A percentile compares a stretch with the other conserved stretches of the same genome.
These are phyloP conservation scores for Candida palmyrensis DNA, from an alignment of 805 yeast species.

Conservation along the genomic window DNA sequence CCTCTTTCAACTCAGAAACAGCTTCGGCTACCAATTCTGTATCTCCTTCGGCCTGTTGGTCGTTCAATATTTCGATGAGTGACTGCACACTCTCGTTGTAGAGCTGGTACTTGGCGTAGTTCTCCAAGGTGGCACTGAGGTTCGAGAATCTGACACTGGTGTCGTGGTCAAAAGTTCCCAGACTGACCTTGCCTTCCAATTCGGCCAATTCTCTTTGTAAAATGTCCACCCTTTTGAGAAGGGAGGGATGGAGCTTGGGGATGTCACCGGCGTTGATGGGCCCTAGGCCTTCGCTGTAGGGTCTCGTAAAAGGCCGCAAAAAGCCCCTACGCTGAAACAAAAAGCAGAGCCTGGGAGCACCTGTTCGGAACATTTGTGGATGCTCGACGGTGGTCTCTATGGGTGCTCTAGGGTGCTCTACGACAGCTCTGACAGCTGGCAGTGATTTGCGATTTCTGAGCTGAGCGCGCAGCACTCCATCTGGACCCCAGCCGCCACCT, in stretches of 20 bases:
- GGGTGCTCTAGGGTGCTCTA: too few relatives aligned
- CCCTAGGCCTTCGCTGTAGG: background rate
- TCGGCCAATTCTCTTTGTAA: slow-evolving; percentile 23
- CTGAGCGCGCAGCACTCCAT: too few relatives aligned
- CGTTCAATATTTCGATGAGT: slow-evolving; percentile 18
- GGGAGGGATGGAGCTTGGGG: slow-evolving; percentile 34
- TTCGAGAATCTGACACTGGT: slow-evolving; percentile 27
- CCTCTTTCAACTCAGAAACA: slow-evolving; percentile 45
- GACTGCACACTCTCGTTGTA: slow-evolving; percentile 21
- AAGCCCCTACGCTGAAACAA: too few relatives aligned
- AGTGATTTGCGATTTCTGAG: too few relatives aligned
- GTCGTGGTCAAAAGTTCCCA: slow-evolving; percentile 26
- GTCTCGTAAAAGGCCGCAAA: background rate
- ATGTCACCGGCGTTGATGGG: slow-evolving; percentile 5
- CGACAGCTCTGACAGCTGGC: too few relatives aligned
- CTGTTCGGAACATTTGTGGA: too few relatives aligned
- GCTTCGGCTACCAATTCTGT: slow-evolving; percentile 53
- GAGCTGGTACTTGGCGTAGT: slow-evolving; percentile 21
- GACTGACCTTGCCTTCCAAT: slow-evolving; percentile 20
- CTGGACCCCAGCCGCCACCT: too few relatives aligned
- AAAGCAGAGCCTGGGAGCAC: too few relatives aligned
- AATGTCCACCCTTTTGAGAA: slow-evolving; percentile 29
- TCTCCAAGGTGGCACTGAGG: slow-evolving; percentile 25
- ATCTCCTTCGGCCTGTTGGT: slow-evolving; percentile 33
- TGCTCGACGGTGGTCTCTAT: too few relatives aligned